A percentile compares a stretch with the other conserved stretches of the same genome.
These are phyloP conservation scores for Penicillium steckii DNA, from an alignment of 495 filamentous ascomycete species.

Conservation along the genomic window DNA sequence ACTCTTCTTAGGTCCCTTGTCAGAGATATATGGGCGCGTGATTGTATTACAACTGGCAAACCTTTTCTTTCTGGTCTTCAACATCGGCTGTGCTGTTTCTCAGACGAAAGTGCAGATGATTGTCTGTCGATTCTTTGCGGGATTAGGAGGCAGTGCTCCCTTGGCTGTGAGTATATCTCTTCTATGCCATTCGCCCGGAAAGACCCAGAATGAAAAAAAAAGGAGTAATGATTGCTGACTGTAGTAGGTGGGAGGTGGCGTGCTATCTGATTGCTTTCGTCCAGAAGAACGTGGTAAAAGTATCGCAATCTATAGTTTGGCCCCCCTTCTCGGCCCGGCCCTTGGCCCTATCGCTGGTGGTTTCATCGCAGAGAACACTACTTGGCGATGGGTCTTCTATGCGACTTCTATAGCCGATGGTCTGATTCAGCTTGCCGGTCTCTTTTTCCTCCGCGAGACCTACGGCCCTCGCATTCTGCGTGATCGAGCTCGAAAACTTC, in stretches of 20 bases:
- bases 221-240: not conserved
- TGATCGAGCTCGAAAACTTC: constrained; percentile 54
- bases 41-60: constrained; percentile 62
- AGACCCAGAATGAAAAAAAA: too few species aligned
- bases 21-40: constrained; percentile 71
- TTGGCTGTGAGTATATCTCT: constrained; percentile 37
- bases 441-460: constrained; percentile 70
- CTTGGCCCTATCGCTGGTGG: constrained; percentile 63
- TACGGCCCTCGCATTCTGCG: constrained; percentile 64
- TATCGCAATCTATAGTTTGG: constrained; percentile 62
- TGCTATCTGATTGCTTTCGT: constrained; percentile 61
- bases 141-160: constrained; percentile 56
- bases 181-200: not conserved
- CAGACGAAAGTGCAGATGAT: constrained; percentile 53
- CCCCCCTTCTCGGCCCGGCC: constrained; percentile 66
- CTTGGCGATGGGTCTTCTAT: constrained; percentile 72
- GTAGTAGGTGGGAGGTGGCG: constrained; percentile 53
- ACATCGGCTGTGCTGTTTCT: constrained; percentile 53
- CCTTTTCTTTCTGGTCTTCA: constrained; percentile 63
- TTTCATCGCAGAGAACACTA: constrained; percentile 66
- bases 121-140: constrained; percentile 55
- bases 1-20: constrained; percentile 67
- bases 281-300: constrained; percentile 65
- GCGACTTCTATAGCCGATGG: constrained; percentile 60
- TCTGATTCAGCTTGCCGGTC: constrained; percentile 58